Conservation (phyloP, 352 stramenopile genomes). For the Phytophthora hybrid region DNA sequence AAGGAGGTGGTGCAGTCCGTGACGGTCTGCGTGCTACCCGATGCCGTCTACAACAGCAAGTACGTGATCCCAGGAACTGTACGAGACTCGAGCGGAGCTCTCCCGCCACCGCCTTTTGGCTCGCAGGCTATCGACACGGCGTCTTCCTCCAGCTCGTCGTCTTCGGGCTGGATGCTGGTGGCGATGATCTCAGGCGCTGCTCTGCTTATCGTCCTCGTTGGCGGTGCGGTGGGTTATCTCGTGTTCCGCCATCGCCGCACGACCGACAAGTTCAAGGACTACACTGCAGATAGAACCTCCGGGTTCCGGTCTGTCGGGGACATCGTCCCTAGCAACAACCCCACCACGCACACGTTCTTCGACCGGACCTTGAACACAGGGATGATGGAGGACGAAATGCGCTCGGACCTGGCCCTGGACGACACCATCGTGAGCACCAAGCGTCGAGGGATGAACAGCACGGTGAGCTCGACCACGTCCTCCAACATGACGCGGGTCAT, state of each 20-base stretch:
- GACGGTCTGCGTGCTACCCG: conserved; percentile 45
- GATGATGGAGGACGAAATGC: conserved; percentile 17
- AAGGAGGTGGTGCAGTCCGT: conserved; percentile 29
- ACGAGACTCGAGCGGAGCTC: not conserved
- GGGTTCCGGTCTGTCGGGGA: conserved; percentile 21
- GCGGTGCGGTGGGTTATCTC: conserved; percentile 38
- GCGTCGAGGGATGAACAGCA: conserved; percentile 19
- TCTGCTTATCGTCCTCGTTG: conserved; percentile 34
- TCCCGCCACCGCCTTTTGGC: conserved; percentile 9
- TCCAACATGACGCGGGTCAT: conserved; percentile 13
- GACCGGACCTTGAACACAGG: conserved; percentile 39
- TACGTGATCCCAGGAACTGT: conserved; percentile 25
- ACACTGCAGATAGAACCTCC: conserved; percentile 28
- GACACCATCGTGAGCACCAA: conserved; percentile 33
- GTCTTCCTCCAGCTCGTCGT: not conserved
- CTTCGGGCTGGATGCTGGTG: conserved; percentile 49
- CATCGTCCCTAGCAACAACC: conserved; percentile 9
- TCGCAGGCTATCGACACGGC: not conserved
- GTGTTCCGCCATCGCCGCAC: conserved; percentile 35
- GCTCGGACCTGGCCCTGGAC: conserved; percentile 8
- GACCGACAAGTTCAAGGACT: conserved; percentile 27
- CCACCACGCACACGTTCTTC: conserved; percentile 24
- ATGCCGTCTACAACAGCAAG: conserved; percentile 43
- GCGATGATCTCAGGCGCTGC: conserved; percentile 48
- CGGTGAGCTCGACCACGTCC: conserved; percentile 19